Conservation (phyloP, 345 rosid genomes). For the Rhodamnia rubescens region DNA sequence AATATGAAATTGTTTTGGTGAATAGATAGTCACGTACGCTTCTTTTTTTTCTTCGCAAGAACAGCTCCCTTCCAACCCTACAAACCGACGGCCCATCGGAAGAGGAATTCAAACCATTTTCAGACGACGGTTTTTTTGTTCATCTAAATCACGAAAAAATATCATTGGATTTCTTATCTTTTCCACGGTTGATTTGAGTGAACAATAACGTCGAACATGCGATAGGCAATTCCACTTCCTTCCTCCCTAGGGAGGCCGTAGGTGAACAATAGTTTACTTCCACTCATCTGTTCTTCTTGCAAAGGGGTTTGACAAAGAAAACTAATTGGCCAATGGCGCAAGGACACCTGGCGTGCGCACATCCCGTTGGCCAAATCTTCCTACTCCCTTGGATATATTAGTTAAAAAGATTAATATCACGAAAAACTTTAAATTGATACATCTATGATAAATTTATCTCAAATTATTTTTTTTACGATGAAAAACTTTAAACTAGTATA, state of each 20-base stretch:
- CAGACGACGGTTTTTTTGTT: background rate
- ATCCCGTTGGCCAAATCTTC: background rate
- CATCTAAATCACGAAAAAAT: background rate
- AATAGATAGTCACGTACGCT: too few species aligned
- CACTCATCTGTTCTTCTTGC: background rate
- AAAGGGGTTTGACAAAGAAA: background rate
- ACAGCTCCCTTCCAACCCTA: background rate
- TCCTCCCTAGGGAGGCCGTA: background rate
- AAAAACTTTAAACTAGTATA: too few species aligned
- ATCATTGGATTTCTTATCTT: background rate
- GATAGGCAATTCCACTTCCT: background rate
- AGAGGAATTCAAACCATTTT: too few species aligned
- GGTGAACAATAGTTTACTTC: background rate
- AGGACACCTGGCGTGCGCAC: background rate
- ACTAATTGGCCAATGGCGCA: background rate
- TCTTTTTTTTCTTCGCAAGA: background rate
- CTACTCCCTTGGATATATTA: background rate
- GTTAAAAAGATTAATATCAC: too few species aligned
- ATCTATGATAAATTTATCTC: too few species aligned
- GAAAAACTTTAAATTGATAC: too few species aligned
- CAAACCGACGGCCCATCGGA: background rate
- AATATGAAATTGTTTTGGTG: too few species aligned
- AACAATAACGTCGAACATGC: background rate
- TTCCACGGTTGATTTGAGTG: too few species aligned
- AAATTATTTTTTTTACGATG: too few species aligned